Base-by-base conservation (phyloP, 768 basidiomycete species). In the Botryobasidium botryosum region DNA sequence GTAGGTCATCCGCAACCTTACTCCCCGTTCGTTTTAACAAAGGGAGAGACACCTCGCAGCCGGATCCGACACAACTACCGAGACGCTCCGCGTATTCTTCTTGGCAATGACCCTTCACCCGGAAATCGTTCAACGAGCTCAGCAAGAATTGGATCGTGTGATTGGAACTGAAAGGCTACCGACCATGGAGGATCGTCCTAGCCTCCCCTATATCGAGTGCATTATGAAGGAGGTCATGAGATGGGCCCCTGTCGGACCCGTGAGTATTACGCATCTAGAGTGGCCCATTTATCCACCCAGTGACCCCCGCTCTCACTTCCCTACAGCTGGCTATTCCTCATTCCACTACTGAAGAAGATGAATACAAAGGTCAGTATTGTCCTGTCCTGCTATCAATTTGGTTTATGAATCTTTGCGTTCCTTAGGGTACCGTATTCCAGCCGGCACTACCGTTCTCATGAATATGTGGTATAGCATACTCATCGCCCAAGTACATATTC, bases 81-180 rank as follows among this genome's bases (percentile, higher is more conserved):
- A 12, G 12, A 39, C 37, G 37, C 13, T 39, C 37, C 12, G 20
- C 10, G 12, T 12, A 20, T 39, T 39, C 21, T 21, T 39, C 12
- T 21, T 39, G 13, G 37, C 37, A 12, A 39, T 39, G 37, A 24
- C 24, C 13, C 37, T 12, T 12, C 13, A 35, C 15, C 41, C 41
- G n/a, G 41, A 43, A 36, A 25, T 21, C 13, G 15, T 33, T 12
- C 21, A 35, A 13, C 13, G 10, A 32, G 41, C 29, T 35, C 41
- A 43, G 28, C 10, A 13, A 43, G 41, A 43, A 32, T 33, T 43
- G 12, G 41, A 43, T 35, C 27, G 15, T 13, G 27, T 43, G n/a
- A 43, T 43, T 43, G 41, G 41, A 35, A 23, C 38, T 2, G 41
- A 2, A 33, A 10, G 41, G 15, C 24, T 36, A 15, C 41, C 41